These are phyloP conservation scores for Pseudozyma flocculosa DNA, from an alignment of 1,284 basidiomycete genomes.

Conservation along the genomic window DNA sequence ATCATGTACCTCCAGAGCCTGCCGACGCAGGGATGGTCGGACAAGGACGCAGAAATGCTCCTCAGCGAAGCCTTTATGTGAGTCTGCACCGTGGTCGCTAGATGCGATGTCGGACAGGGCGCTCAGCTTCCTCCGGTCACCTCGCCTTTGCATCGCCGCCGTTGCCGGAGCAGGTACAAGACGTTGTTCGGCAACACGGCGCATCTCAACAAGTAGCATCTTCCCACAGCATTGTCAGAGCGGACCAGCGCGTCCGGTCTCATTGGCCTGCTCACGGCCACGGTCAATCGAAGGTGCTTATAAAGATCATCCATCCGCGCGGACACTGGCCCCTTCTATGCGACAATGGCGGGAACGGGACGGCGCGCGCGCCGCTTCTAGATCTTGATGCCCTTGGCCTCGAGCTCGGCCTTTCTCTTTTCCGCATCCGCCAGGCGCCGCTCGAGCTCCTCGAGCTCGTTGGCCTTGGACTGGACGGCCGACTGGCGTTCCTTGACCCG, in stretches of 20 bases:
- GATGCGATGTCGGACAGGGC: too few relatives aligned
- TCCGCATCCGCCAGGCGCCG: conserved; percentile 47
- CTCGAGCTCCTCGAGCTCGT: conserved; percentile 49
- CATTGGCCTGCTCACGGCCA: too few relatives aligned
- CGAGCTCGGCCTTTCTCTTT: conserved; percentile 38
- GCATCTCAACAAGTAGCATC: conserved; percentile 41
- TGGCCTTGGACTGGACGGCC: conserved; percentile 36
- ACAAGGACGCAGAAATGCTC: conserved; percentile 91
- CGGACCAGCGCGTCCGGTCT: background rate
- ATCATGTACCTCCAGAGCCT: conserved; percentile 98
- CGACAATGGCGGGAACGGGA: too few relatives aligned
- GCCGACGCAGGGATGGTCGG: conserved; percentile 91
- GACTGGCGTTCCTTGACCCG: conserved; percentile 43
- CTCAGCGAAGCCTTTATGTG: conserved; percentile 89
- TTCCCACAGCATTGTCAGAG: background rate
- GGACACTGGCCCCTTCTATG: too few relatives aligned
- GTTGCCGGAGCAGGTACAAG: conserved; percentile 52
- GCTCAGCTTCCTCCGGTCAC: too few relatives aligned
- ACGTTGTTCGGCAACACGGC: conserved; percentile 55
- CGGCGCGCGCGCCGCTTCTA: conserved; percentile 3
- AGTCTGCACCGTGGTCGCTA: conserved; percentile 9
- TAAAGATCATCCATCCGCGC: too few relatives aligned
- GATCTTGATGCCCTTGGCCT: conserved; percentile 27
- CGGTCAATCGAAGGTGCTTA: too few relatives aligned
- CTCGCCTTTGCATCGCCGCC: too few relatives aligned